Evolutionary conservation across 352 stramenopile species (phyloP).

Genomic region (Globisporangium heterothallicum): DNA sequence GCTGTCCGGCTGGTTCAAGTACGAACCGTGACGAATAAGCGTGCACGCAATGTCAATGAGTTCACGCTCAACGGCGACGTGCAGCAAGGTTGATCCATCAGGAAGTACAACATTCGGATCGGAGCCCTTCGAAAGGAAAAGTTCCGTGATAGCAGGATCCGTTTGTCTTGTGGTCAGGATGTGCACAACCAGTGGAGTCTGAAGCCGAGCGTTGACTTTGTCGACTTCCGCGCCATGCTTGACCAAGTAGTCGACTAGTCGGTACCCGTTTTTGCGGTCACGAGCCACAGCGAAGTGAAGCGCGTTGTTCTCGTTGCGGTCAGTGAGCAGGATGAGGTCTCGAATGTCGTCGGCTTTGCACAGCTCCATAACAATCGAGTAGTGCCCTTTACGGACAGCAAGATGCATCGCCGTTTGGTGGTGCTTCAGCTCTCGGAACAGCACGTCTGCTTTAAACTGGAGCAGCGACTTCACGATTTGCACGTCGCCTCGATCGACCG

Average conservation of each 20-base stretch:
- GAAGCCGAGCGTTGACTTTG: slow-evolving; percentile 78
- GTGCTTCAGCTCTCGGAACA: slow-evolving; percentile 84
- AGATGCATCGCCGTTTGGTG: slow-evolving; percentile 80
- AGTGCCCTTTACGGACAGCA: slow-evolving; percentile 78
- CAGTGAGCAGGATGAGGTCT: slow-evolving; percentile 62
- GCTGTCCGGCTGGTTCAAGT: slow-evolving; percentile 66
- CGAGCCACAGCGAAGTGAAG: slow-evolving; percentile 80
- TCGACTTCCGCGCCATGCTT: slow-evolving; percentile 79
- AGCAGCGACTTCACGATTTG: slow-evolving; percentile 76
- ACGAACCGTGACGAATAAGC: slow-evolving; percentile 64
- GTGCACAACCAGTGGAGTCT: slow-evolving; percentile 76
- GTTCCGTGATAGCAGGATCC: slow-evolving; percentile 69
- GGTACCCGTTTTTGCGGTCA: slow-evolving; percentile 78
- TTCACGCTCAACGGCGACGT: slow-evolving; percentile 78
- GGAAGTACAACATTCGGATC: slow-evolving; percentile 69
- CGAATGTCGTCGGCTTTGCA: slow-evolving; percentile 68
- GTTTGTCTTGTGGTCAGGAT: slow-evolving; percentile 84
- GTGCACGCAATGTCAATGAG: slow-evolving; percentile 73
- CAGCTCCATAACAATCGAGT: slow-evolving; percentile 81
- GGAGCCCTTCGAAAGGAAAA: slow-evolving; percentile 59
- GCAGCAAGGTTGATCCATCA: slow-evolving; percentile 78
- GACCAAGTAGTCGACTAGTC: slow-evolving; percentile 79
- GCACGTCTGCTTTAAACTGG: slow-evolving; percentile 79
- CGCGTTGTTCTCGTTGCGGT: slow-evolving; percentile 82
- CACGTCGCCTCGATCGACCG: slow-evolving; percentile 63